Evolutionary conservation across 2,329 filamentous ascomycete species (phyloP).

Genomic region (Phaeoacremonium minimum): DNA sequence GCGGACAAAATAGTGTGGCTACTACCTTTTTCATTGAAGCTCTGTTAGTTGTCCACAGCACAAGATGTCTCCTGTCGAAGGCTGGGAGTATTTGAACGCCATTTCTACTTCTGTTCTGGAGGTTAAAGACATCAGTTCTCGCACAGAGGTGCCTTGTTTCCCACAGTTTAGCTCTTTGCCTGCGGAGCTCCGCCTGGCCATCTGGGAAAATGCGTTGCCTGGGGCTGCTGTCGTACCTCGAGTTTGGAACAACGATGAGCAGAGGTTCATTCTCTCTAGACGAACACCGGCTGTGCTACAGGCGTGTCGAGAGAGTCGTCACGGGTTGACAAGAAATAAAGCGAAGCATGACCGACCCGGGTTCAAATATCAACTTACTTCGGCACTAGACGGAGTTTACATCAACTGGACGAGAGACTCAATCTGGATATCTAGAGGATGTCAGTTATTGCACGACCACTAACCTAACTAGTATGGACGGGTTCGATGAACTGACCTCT

Average conservation of each 20-base stretch:
- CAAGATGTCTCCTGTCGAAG: too few species aligned
- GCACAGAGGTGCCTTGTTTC: too few species aligned
- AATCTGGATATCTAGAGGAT: constrained; percentile 10
- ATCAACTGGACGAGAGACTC: constrained; percentile 9
- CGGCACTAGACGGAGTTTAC: constrained; percentile 6
- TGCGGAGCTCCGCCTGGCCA: constrained; percentile 4
- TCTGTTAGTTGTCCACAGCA: too few species aligned
- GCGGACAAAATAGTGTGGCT: too few species aligned
- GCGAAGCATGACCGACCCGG: not conserved
- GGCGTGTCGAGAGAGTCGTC: constrained; percentile 4
- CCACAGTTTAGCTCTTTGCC: constrained; percentile 6
- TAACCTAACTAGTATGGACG: too few species aligned
- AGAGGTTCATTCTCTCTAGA: constrained; percentile 8
- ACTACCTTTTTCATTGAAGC: too few species aligned
- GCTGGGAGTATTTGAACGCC: too few species aligned
- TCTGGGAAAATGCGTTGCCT: constrained; percentile 10
- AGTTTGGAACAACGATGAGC: constrained; percentile 8
- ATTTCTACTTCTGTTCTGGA: too few species aligned
- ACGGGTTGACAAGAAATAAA: not conserved
- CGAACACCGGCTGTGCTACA: constrained; percentile 8
- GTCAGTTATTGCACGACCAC: too few species aligned
- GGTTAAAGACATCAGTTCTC: too few species aligned
- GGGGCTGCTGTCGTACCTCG: constrained; percentile 6
- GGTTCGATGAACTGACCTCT: not conserved
- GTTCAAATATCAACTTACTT: constrained; percentile 5